Evolutionary conservation across 306 rosid genomes (phyloP).

Genomic region (Hippophae tibetana): DNA sequence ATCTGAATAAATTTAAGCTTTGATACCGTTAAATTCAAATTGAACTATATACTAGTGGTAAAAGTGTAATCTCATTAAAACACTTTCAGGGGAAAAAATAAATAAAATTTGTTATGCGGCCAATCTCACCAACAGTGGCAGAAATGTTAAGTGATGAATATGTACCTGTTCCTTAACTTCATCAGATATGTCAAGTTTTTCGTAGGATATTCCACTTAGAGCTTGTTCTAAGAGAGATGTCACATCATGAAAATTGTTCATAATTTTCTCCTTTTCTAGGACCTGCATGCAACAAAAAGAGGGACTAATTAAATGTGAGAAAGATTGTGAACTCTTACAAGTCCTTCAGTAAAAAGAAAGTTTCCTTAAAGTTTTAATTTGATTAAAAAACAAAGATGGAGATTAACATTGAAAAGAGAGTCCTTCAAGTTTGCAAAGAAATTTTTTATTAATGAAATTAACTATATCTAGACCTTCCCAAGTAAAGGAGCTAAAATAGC

Average conservation of each 20-base stretch:
- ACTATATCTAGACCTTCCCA: no score
- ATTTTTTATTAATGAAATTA: no score
- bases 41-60: no score
- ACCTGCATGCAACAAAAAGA: constrained; percentile 37
- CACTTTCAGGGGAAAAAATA: background rate
- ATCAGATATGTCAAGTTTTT: constrained; percentile 80
- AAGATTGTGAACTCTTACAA: background rate
- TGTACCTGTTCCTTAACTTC: constrained; percentile 97
- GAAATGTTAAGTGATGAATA: constrained; percentile 3
- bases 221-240: constrained; percentile 65
- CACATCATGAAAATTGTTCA: constrained; percentile 58
- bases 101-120: background rate
- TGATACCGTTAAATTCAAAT: no score
- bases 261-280: constrained; percentile 69
- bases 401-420: no score
- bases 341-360: background rate
- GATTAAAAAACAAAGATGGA: no score
- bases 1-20: no score
- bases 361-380: background rate
- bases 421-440: no score
- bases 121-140: constrained; percentile 5
- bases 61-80: no score
- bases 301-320: constrained; percentile 5
- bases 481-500: no score
- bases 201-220: constrained; percentile 62